Conservation (phyloP, 345 rosid species). For the Microcos paniculata region DNA sequence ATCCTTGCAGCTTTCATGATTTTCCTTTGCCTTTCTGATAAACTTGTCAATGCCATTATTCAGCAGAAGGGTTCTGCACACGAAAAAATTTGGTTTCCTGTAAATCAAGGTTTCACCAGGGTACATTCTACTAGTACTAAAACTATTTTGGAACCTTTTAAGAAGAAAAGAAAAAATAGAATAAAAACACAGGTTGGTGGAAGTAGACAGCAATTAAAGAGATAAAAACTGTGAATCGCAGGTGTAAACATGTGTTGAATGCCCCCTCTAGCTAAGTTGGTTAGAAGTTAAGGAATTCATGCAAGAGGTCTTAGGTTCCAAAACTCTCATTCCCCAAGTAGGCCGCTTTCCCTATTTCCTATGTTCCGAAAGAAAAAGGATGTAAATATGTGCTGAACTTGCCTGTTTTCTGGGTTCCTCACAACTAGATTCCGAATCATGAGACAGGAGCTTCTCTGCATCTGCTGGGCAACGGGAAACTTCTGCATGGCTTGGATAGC, state of each 20-base stretch:
- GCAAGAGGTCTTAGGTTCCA: no score
- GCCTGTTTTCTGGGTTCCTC: constrained; percentile 88
- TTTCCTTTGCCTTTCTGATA: constrained; percentile 72
- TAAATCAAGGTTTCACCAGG: background rate
- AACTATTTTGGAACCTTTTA: background rate
- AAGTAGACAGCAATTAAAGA: background rate
- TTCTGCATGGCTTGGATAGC: constrained; percentile 84
- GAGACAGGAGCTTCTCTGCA: constrained; percentile 77
- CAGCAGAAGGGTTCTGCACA: constrained; percentile 64
- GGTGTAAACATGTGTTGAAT: no score
- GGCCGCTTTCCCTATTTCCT: no score
- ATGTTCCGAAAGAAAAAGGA: no score
- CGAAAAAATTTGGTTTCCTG: background rate
- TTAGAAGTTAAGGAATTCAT: no score
- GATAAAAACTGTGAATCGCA: no score
- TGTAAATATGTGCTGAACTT: no score
- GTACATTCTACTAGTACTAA: background rate
- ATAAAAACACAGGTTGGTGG: background rate
- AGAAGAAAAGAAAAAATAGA: no score
- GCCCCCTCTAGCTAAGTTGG: no score
- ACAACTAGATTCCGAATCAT: constrained; percentile 90
- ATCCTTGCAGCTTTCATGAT: constrained; percentile 63
- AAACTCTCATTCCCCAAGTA: no score
- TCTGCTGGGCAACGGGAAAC: constrained; percentile 63
- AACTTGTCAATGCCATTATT: constrained; percentile 66